Evolutionary conservation across 208 protist genomes (phyloP), one percentile per base, ranked within the genome.

Genomic region (Tritrichomonas foetus): DNA sequence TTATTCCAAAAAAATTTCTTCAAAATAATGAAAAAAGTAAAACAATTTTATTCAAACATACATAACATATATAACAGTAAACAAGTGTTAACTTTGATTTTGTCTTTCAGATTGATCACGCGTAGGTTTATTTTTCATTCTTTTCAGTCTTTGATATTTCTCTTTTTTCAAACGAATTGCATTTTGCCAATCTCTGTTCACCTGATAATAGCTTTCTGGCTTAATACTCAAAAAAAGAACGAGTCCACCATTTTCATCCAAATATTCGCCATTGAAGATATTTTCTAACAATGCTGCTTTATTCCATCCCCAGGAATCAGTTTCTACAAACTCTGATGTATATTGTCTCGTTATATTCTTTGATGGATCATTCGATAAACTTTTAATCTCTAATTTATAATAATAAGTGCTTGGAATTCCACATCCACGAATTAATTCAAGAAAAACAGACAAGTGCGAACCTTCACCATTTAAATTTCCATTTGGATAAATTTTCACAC

Each of bases 241-340:
- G 2, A 89, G 47, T 89, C 41, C 30, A 5, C 47, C 78, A 39
- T 89, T 27, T 47, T 89, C 39, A 44, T 44, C 69, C 1, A 89
- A 33, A 50, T 89, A 89, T 16, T 89, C 47, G 5, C 25, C 47
- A 39, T 44, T 33, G 11, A 30, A 30, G 3, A 89, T 53, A n/a
- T 9, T 89, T 39, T 33, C 3, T 2, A 89, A 30, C 30, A 50
- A 41, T 50, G 74, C 74, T 0, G 47, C 14, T 39, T 47, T 89
- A 57, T 89, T 89, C 78, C 78, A 89, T 53, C 78, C 78, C 78
- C 78, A 89, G 0, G 78, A 89, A 50, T 89, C 78, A 25, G 44
- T 53, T 20, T 89, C 41, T 22, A n/a, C 41, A 49, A 89, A 89
- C 39, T 53, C 27, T 33, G 78, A 89, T 13, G 47, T 22, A 36